Base-by-base conservation (phyloP, 2,329 filamentous ascomycete genomes). In the Beauveria medogensis region DNA sequence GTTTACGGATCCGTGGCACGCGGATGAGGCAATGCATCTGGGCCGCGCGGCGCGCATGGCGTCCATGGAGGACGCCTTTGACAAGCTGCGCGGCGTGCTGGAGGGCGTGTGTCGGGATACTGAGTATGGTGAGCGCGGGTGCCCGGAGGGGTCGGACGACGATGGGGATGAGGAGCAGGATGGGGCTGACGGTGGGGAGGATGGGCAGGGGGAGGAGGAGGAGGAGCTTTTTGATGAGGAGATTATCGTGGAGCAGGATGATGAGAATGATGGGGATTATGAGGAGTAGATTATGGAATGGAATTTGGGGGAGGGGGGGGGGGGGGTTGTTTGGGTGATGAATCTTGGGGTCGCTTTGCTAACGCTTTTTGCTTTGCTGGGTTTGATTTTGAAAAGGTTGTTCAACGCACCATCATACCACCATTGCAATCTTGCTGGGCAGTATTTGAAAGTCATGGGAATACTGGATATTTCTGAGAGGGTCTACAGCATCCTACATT, bases 21-120 rank as follows among this genome's bases (percentile, higher is more conserved):
- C 30, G 1, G 70, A 71, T 18, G 12, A 4, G 16, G 60, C 64
- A 2, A 65, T 66, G 63, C 58, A 64, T 44, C 22, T 44, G 34
- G 64, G 59, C 22, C 65, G 64, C 57, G 56, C 2, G 59, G 63
- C 59, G 63, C 62, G 40, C 63, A 67, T 67, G 24, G 65, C 62
- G 34, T 53, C 50, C 18, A 57, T 55, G 47, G 48, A 47, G 34
- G 28, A 1, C 1, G 2, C 5, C 2, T 61, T 57, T 26, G 9
- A 1, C 12, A 5, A 5, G 30, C 50, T 63, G 40, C 43, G 48
- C 3, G 30, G 12, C 24, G 22, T 34, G 22, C 44, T 61, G 12
- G 26, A 26, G 9, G 16, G 18, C 9, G 37, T 28, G 2, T 61
- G 59, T 12, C 37, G 46, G 2, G 46, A 56, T 24, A 1, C 7